Evolutionary conservation across 768 basidiomycete genomes (phyloP), one percentile per base, ranked within the genome.

Genomic region (Tulasnella sp.): DNA sequence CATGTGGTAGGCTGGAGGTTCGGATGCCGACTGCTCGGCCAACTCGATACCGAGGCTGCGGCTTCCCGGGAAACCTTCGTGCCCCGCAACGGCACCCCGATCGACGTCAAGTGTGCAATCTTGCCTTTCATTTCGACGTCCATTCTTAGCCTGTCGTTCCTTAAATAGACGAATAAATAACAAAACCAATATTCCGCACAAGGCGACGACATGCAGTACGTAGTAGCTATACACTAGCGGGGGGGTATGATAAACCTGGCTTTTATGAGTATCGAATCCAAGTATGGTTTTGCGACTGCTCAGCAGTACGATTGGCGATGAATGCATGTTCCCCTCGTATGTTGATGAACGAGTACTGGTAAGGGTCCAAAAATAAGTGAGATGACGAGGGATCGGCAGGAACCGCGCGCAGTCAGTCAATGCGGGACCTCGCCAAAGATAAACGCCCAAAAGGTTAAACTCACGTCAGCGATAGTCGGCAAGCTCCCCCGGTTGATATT

Each of bases 281-380:
- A 12, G 25, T 64, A 9, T 64, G 58, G 58, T 22, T 25, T 31
- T 64, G n/a, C 1, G 31, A 64, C 58, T 64, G 58, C 58, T 64
- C 68, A 70, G 37, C 68, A 70, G 68, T 37, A 12, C 12, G 17
- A 39, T 75, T 67, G 22, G 54, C n/a, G 19, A 78, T 36, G 40
- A 78, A 67, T 42, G 74, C 77, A 25, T 75, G 64, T 22, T 52
- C 49, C 58, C 77, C 77, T 45, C 74, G 40, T 22, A 78, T 75
- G 52, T 78, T 78, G 40, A 78, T n/a, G 52, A 78, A 78, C 29
- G 77, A 70, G 45, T 78, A 78, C 77, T 78, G n/a, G 12, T 12
- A 67, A 34, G 29, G 19, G 74, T 34, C 22, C 11, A 42, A 17
- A 40, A 29, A n/a, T 19, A 36, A 70, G 7, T n/a, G 64, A 67